Evolutionary conservation across 1,284 basidiomycete genomes (phyloP), one percentile per base, ranked within the genome.

Genomic region (Boletus mariae): DNA sequence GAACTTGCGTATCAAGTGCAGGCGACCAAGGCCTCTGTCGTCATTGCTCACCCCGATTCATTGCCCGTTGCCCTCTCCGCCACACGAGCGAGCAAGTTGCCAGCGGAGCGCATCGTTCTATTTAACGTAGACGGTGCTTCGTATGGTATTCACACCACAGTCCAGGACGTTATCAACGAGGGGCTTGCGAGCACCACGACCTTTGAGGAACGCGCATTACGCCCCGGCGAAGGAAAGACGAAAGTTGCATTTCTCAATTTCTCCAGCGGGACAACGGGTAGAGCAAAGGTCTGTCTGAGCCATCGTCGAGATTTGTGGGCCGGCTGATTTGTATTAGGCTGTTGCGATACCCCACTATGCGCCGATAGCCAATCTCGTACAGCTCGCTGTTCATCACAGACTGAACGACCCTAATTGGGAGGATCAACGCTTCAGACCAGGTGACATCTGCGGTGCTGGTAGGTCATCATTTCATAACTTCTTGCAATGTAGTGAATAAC

Each of bases 231-330:
- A 68, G 82, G 74, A 17, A 82, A 77, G 67, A 82, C 74, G 8
- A 84, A 84, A 55, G 60, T 91, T 5, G 91, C 90, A 0, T 85
- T 92, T 59, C 70, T 91, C 37, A 84, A 78, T 47, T 90, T 92
- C 66, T 91, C 87, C 0, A 89, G 85, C 53, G 91, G 90, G 15
- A 93, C 91, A 2, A 93, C 91, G 58, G 90, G 90, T 7, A 83
- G 80, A 61, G 87, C 91, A 1, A 92, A 92, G 78, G 86, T 82
- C 35, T 45, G 47, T 40, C 31, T 31, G 31, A 11, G 31, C 31
- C 31, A 12, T 31, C 12, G 20, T 5, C 7, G 37, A 38, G 37
- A 15, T 38, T 11, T 40, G 20, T 8, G 10, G 37, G 54, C 44
- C 25, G 1, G 46, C 13, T 52, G n/a, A 57, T 17, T 4, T 31